A percentile compares a stretch with the other conserved stretches of the same genome.
These are phyloP conservation scores for Pyrenochaeta sp. DNA, from an alignment of 2,329 filamentous ascomycete genomes.

Conservation along the genomic window DNA sequence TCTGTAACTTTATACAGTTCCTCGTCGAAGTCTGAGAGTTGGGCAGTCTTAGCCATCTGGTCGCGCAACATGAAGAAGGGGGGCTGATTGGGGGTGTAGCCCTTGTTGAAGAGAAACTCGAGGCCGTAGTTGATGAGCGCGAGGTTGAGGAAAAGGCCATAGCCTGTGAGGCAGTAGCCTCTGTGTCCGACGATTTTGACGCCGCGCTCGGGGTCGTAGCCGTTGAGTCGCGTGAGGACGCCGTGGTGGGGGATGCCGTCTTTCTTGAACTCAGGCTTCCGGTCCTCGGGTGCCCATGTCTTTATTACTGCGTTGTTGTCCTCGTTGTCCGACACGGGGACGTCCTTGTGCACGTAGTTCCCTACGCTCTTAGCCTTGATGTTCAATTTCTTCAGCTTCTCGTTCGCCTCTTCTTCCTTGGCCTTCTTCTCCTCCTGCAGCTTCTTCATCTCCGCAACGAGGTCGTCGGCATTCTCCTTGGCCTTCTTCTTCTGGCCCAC, in stretches of 20 bases:
- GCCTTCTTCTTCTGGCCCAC: conserved; percentile 90
- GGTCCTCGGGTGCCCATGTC: conserved; percentile 82
- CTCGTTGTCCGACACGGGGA: conserved; percentile 85
- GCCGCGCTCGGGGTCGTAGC: conserved; percentile 85
- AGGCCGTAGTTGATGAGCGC: conserved; percentile 95
- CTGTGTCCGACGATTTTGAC: conserved; percentile 90
- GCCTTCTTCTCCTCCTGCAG: conserved; percentile 85
- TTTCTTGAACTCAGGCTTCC: conserved; percentile 79
- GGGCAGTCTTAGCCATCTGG: conserved; percentile 97
- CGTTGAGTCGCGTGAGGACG: conserved; percentile 84
- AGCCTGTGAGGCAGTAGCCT: conserved; percentile 90
- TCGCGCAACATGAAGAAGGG: conserved; percentile 82
- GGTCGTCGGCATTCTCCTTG: conserved; percentile 85
- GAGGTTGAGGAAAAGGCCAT: conserved; percentile 90
- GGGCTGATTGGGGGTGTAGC: conserved; percentile 76
- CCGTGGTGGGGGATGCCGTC: conserved; percentile 91
- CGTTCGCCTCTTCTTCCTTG: conserved; percentile 74
- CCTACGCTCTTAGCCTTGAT: conserved; percentile 85
- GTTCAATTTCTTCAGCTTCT: conserved; percentile 78
- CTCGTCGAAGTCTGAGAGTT: conserved; percentile 96
- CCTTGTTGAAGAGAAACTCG: conserved; percentile 83
- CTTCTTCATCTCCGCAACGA: conserved; percentile 79
- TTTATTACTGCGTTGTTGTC: conserved; percentile 82
- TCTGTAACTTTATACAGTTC: conserved; percentile 95
- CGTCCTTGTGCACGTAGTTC: conserved; percentile 89